Evolutionary conservation across 208 protist species (phyloP).

Genomic region (Crithidia thermophila): DNA sequence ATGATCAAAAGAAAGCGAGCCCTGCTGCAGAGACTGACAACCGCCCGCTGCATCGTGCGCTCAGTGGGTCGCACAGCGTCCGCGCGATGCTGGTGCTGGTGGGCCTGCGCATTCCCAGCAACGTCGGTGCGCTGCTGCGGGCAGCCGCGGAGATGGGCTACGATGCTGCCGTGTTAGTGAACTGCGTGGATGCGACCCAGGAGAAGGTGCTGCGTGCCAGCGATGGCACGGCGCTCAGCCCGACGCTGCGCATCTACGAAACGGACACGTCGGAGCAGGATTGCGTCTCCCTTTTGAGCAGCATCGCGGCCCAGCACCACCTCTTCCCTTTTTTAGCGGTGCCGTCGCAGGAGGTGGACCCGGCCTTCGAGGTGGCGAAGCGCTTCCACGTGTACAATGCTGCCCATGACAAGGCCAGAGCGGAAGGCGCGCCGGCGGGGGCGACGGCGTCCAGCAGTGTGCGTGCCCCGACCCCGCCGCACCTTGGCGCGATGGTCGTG

Average conservation of each 20-base stretch:
- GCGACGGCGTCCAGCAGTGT: background rate
- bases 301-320: conserved; percentile 59
- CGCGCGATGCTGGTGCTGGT: conserved; percentile 73
- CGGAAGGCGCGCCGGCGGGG: background rate
- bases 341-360: conserved; percentile 68
- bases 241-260: conserved; percentile 37
- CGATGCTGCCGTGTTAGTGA: conserved; percentile 66
- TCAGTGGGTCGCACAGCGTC: conserved; percentile 25
- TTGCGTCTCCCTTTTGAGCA: conserved; percentile 55
- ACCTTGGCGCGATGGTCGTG: conserved; percentile 68
- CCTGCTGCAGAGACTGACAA: too few species aligned
- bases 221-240: conserved; percentile 66
- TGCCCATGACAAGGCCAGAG: background rate
- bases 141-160: conserved; percentile 80
- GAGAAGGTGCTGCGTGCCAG: conserved; percentile 90
- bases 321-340: conserved; percentile 78
- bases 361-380: conserved; percentile 76
- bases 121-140: conserved; percentile 73
- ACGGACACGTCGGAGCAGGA: conserved; percentile 28
- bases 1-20: too few species aligned
- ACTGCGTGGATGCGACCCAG: conserved; percentile 73
- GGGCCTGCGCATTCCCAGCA: conserved; percentile 85
- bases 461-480: conserved; percentile 9
- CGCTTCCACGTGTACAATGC: conserved; percentile 57
- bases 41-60: conserved; percentile 4